Base-by-base conservation (phyloP, 2,329 filamentous ascomycete species). In the Botrytis elliptica region DNA sequence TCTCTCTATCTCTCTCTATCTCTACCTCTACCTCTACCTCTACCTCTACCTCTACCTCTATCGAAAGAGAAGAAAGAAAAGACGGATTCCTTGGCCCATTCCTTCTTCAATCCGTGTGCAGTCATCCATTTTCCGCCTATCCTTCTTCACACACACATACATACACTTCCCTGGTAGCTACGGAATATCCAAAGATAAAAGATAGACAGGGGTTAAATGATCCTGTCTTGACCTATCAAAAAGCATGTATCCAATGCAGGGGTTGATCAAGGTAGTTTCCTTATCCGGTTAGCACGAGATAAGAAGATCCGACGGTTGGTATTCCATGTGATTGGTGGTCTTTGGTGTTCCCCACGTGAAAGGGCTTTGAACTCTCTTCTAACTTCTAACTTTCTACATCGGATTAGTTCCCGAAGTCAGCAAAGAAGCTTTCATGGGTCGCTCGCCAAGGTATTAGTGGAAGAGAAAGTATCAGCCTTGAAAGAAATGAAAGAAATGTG, bases 281-380 rank as follows among this genome's bases (percentile, higher is more conserved):
- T 38, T 2, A 36, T 52, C 4, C 0, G 6, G 64, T 52, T 66
- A 38, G 64, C 33, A 3, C 12, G 4, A 66, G 64, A 66, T 66
- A 66, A 66, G 64, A 49, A 52, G 64, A 66, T 66, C 44, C 64
- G 44, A 52, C 20, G 12, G 44, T 66, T 66, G 64, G 64, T 38
- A 66, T 38, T 1, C 8, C 8, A n/a, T 25, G 3, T 66, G 29
- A 66, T 66, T 66, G 64, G 44, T 38, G 38, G 7, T 4, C 18
- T n/a, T 1, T 20, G 4, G 22, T n/a, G 10, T n/a, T 38, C 42
- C 44, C 60, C 64, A 49, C 64, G 12, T 49, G 29, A 9, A 14
- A 64, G 33, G 38, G n/a, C 38, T 44, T 44, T 64, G 12, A 44
- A 64, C 62, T 40, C 25, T 20, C 29, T 29, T 29, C 29, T 29